Conservation (phyloP, 2,329 filamentous ascomycete genomes). For the Penicillium occitanis region DNA sequence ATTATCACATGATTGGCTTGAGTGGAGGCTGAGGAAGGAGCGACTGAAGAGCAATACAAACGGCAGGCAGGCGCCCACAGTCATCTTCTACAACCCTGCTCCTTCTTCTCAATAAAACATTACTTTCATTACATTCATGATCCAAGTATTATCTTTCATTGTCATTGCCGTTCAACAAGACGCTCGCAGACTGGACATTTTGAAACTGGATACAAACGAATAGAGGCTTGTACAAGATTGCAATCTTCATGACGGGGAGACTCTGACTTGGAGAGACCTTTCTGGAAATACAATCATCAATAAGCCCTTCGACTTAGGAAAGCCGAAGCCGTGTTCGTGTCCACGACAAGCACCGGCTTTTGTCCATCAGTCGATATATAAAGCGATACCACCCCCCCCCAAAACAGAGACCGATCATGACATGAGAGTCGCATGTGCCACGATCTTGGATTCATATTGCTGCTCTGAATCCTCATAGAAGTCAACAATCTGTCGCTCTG, state of each 20-base stretch:
- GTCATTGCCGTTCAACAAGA: background rate
- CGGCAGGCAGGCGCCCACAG: background rate
- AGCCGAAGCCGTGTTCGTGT: background rate
- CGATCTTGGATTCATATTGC: conserved; percentile 18
- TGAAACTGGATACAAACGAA: background rate
- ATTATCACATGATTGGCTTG: background rate
- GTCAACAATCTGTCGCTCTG: conserved; percentile 35
- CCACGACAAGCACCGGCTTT: background rate
- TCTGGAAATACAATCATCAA: background rate
- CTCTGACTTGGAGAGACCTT: background rate
- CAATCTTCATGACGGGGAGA: background rate
- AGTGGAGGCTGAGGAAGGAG: background rate
- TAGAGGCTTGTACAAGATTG: background rate
- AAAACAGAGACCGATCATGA: background rate
- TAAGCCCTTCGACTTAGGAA: background rate
- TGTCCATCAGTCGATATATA: background rate
- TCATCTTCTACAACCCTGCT: background rate
- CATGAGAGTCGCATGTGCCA: conserved; percentile 4
- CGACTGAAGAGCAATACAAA: background rate
- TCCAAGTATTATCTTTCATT: background rate
- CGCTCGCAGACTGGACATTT: background rate
- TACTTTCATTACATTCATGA: background rate
- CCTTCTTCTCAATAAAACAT: background rate
- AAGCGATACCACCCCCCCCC: background rate
- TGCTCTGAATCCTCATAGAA: conserved; percentile 26